A percentile compares a stretch with the other conserved stretches of the same genome.
Conservation (phyloP, 208 protist genomes). For the Trypanosoma scelopori region DNA sequence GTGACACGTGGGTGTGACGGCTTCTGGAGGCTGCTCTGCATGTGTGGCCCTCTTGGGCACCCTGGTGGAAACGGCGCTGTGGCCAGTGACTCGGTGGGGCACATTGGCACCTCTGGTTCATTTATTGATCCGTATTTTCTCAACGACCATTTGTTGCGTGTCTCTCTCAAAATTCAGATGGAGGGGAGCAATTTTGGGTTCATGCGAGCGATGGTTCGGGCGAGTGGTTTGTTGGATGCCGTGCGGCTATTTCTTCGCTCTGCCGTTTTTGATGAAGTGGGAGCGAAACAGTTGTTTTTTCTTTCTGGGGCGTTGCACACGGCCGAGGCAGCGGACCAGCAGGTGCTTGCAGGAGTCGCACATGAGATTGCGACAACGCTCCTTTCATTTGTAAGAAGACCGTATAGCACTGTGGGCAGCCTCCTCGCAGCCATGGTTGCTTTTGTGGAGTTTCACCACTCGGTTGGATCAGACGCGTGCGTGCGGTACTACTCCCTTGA, state of each 20-base stretch:
- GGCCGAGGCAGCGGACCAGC: slow-evolving; percentile 10
- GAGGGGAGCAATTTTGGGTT: slow-evolving; percentile 12
- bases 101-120: slow-evolving; percentile 41
- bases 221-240: slow-evolving; percentile 18
- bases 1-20: slow-evolving; percentile 18
- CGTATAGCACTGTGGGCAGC: slow-evolving; percentile 34
- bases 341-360: slow-evolving; percentile 29
- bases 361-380: slow-evolving; percentile 33
- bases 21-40: slow-evolving; percentile 69
- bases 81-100: slow-evolving; percentile 46
- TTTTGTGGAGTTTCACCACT: slow-evolving; percentile 70
- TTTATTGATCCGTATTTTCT: slow-evolving; percentile 39
- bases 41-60: slow-evolving; percentile 76
- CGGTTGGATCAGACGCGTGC: slow-evolving; percentile 38
- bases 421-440: slow-evolving; percentile 44
- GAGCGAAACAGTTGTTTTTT: slow-evolving; percentile 71
- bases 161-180: slow-evolving; percentile 14
- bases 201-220: slow-evolving; percentile 17
- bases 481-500: slow-evolving; percentile 17
- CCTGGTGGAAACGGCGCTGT: slow-evolving; percentile 49
- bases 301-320: slow-evolving; percentile 54
- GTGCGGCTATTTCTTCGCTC: slow-evolving; percentile 40
- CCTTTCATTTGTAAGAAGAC: slow-evolving; percentile 45
- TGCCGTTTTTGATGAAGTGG: slow-evolving; percentile 30
- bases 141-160: slow-evolving; percentile 30